Percentiles rank a stretch among this genome's conserved stretches.
Evolutionary conservation across 257 asterid genomes (phyloP).

Genomic region (Dorcoceras hygrometricum): DNA sequence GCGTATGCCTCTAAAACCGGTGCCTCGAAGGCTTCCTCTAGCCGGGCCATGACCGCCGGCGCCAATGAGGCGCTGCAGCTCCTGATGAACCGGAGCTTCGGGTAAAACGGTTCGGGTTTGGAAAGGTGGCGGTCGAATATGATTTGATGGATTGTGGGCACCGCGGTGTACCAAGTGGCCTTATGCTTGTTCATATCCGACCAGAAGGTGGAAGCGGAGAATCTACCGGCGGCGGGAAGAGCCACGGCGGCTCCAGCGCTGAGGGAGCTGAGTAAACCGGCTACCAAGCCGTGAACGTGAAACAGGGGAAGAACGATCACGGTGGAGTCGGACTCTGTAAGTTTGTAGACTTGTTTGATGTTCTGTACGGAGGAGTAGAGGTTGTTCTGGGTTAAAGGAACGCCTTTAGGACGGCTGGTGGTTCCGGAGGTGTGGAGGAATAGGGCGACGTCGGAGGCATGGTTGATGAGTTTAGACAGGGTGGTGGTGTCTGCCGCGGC

Average conservation of each 20-base stretch:
- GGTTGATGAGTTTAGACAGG: slow-evolving; percentile 48
- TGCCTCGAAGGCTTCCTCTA: slow-evolving; percentile 82
- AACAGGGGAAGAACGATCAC: slow-evolving; percentile 86
- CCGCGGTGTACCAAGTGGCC: slow-evolving; percentile 98
- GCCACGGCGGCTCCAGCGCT: slow-evolving; percentile 86
- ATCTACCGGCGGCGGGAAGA: slow-evolving; percentile 88
- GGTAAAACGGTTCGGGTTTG: slow-evolving; percentile 65
- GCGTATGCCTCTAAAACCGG: slow-evolving; percentile 94
- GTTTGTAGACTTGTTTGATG: slow-evolving; percentile 65
- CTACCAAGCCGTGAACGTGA: slow-evolving; percentile 92
- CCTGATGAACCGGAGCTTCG: slow-evolving; percentile 84
- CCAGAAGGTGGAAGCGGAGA: slow-evolving; percentile 96
- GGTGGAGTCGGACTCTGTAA: slow-evolving; percentile 73
- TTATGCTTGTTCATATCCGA: slow-evolving; percentile 65
- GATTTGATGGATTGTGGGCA: slow-evolving; percentile 95
- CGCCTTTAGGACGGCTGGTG: slow-evolving; percentile 97
- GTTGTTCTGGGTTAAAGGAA: slow-evolving; percentile 80
- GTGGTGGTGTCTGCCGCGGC: slow-evolving; percentile 34
- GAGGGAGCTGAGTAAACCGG: slow-evolving; percentile 78
- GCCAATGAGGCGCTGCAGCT: slow-evolving; percentile 99
- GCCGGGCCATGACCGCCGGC: slow-evolving; percentile 67
- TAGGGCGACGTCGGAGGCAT: slow-evolving; percentile 73
- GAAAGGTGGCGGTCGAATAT: slow-evolving; percentile 71
- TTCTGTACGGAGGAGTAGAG: slow-evolving; percentile 73
- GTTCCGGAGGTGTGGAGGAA: slow-evolving; percentile 99